Conservation (phyloP, 148 eudicot species). For the Spergularia marina region DNA sequence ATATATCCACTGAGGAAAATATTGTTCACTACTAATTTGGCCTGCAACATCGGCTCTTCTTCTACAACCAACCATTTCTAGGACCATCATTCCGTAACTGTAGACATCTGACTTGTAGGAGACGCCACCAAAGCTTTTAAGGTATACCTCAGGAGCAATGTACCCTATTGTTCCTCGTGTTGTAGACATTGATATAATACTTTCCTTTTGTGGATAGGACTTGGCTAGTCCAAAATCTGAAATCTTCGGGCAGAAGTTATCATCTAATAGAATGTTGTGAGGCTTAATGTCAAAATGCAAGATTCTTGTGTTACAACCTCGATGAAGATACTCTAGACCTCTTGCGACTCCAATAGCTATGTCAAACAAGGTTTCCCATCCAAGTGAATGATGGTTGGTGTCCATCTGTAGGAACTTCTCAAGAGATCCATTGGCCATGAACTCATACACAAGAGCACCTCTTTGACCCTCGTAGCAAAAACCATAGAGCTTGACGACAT, state of each 20-base stretch:
- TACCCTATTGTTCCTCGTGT: constrained; percentile 41
- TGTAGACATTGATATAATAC: constrained; percentile 27
- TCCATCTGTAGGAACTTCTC: constrained; percentile 23
- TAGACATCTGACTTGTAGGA: constrained; percentile 36
- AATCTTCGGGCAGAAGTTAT: constrained; percentile 36
- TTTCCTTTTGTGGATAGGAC: constrained; percentile 28
- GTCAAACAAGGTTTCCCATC: constrained; percentile 21
- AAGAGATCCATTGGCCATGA: constrained; percentile 60
- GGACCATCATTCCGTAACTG: constrained; percentile 32
- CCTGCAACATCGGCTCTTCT: constrained; percentile 5
- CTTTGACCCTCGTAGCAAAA: constrained; percentile 53
- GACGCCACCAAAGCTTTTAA: constrained; percentile 31
- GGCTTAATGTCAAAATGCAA: constrained; percentile 45
- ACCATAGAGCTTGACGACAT: constrained; percentile 64
- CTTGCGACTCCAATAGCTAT: constrained; percentile 40
- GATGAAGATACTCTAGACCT: constrained; percentile 44
- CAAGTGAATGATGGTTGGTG: constrained; percentile 1
- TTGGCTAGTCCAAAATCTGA: constrained; percentile 47
- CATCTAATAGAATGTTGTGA: constrained; percentile 41
- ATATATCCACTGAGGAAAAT: constrained; percentile 39
- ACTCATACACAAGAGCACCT: constrained; percentile 73
- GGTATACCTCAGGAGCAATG: constrained; percentile 36
- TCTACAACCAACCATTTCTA: constrained; percentile 34
- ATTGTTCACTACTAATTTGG: constrained; percentile 12
- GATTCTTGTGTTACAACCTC: constrained; percentile 45